phyloP scores from a whole-genome alignment of 2,329 filamentous ascomycete genomes.

The Fusarium buxicola region DNA sequence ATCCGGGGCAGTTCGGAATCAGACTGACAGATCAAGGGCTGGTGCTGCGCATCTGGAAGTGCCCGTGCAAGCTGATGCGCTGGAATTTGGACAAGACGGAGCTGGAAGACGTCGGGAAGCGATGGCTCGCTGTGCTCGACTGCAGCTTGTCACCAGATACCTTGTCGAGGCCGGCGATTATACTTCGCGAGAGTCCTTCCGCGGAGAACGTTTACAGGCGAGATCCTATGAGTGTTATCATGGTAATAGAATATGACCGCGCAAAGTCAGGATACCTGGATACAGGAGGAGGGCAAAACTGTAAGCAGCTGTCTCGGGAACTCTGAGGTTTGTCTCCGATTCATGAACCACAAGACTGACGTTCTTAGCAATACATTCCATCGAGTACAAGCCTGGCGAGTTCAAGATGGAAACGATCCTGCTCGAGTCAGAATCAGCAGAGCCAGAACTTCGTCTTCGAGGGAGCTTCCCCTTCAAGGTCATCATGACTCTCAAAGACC shows the following conservation, averaged over 20 bases:
- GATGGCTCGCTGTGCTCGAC: conserved; percentile 45
- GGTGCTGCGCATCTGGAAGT: conserved; percentile 45
- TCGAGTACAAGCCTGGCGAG: conserved; percentile 43
- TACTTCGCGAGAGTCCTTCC: conserved; percentile 40
- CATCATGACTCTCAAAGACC: conserved; percentile 37
- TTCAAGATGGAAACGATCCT: conserved; percentile 44
- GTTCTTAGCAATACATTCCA: conserved; percentile 38
- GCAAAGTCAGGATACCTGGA: conserved; percentile 40
- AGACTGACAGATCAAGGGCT: conserved; percentile 40
- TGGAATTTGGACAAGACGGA: conserved; percentile 41
- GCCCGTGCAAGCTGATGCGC: conserved; percentile 40
- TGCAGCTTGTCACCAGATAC: conserved; percentile 45
- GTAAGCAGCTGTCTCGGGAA: conserved; percentile 14
- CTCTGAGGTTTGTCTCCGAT: not conserved
- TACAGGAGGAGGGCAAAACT: conserved; percentile 31
- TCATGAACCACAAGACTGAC: conserved; percentile 17
- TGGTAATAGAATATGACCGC: conserved; percentile 44
- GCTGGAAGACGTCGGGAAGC: conserved; percentile 34
- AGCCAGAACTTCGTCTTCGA: conserved; percentile 35
- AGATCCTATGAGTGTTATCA: conserved; percentile 41
- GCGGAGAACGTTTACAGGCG: conserved; percentile 36
- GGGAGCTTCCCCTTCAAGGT: conserved; percentile 46
- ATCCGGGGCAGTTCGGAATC: conserved; percentile 38
- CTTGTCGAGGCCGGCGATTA: conserved; percentile 42
- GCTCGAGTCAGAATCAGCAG: conserved; percentile 40